Conservation (phyloP, 2,329 filamentous ascomycete genomes). For the Phaeomoniella chlamydospora region DNA sequence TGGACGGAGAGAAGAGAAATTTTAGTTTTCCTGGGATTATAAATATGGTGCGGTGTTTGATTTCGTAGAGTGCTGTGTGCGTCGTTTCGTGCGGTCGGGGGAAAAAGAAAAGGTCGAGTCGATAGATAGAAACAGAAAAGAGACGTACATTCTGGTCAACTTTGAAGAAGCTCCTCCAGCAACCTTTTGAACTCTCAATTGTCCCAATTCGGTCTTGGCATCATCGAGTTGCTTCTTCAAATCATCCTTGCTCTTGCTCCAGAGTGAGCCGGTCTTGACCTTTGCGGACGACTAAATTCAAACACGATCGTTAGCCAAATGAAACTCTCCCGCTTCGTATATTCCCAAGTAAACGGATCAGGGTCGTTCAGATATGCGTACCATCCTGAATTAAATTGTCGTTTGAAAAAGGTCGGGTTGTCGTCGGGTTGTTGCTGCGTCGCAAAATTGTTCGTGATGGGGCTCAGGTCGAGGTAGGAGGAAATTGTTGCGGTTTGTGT, state of each 20-base stretch:
- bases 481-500: too few species aligned
- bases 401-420: conserved; percentile 34
- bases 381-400: conserved; percentile 27
- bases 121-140: not conserved
- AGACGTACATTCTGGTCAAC: conserved; percentile 87
- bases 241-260: conserved; percentile 99
- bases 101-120: not conserved
- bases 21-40: too few species aligned
- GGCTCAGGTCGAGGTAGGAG: too few species aligned
- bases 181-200: conserved; percentile 98
- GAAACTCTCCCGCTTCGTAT: too few species aligned
- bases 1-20: conserved; percentile 2
- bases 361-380: conserved; percentile 21
- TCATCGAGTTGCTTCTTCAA: conserved; percentile 88
- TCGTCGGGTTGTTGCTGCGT: conserved; percentile 36
- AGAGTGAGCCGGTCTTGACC: conserved; percentile 94
- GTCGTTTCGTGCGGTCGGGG: conserved; percentile 69
- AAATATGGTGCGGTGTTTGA: conserved; percentile 2
- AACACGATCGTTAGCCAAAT: too few species aligned
- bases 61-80: too few species aligned
- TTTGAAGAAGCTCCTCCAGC: conserved; percentile 70
- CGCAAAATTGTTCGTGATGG: not conserved
- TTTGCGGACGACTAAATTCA: conserved; percentile 43
- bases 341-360: too few species aligned
- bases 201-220: conserved; percentile 89